Evolutionary conservation across 371 early-diverging fungal genomes (phyloP).

Genomic region (Nematocida homosporus): DNA sequence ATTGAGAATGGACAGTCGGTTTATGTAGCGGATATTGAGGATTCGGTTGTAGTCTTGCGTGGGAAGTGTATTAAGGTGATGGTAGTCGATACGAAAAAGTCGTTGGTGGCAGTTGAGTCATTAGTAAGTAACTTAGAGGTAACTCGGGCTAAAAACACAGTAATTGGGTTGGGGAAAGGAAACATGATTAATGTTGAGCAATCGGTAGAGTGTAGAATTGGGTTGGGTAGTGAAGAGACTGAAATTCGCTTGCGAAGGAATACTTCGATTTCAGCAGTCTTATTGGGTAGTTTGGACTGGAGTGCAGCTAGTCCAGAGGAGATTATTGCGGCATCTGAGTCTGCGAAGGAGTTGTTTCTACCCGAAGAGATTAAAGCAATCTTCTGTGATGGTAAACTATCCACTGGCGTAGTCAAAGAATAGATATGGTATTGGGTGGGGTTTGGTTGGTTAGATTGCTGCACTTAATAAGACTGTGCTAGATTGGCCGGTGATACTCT

Average conservation of each 20-base stretch:
- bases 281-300: not conserved
- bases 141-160: slow-evolving; percentile 29
- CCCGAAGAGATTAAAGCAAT: slow-evolving; percentile 41
- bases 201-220: slow-evolving; percentile 46
- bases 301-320: not conserved
- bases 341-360: slow-evolving; percentile 15
- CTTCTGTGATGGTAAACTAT: not conserved
- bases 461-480: too few species aligned
- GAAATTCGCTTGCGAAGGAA: slow-evolving; percentile 29
- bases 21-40: slow-evolving; percentile 35
- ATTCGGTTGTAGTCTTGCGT: slow-evolving; percentile 16
- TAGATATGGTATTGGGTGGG: too few species aligned
- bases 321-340: not conserved
- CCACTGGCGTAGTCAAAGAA: not conserved
- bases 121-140: slow-evolving; percentile 23
- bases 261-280: slow-evolving; percentile 5
- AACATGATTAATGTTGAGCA: slow-evolving; percentile 23
- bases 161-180: slow-evolving; percentile 9
- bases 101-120: not conserved
- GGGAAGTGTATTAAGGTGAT: slow-evolving; percentile 44
- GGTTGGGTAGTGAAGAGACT: not conserved
- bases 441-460: too few species aligned
- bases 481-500: too few species aligned
- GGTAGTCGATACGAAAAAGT: slow-evolving; percentile 18
- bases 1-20: slow-evolving; percentile 15